A percentile compares a stretch with the other conserved stretches of the same genome.
Evolutionary conservation across 1,284 basidiomycete species (phyloP).

Genomic region (Marasmius oreades): DNA sequence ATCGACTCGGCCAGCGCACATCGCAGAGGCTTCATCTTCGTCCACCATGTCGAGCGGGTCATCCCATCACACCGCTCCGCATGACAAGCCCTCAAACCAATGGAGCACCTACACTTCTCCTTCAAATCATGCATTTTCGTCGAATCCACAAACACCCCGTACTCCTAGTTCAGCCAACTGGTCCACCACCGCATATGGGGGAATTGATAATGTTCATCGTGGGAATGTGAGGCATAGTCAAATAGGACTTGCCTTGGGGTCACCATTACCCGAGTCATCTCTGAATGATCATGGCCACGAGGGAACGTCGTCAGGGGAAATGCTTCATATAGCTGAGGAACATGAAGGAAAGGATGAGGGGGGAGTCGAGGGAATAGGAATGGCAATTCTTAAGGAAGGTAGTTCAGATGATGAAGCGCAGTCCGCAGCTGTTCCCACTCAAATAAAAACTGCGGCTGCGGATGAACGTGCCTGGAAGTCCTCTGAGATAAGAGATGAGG

Average conservation of each 20-base stretch:
- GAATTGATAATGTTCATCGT: not conserved
- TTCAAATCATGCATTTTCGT: not conserved
- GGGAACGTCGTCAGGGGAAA: not conserved
- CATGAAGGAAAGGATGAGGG: not conserved
- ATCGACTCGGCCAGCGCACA: not conserved
- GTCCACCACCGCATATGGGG: not conserved
- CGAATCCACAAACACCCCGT: not conserved
- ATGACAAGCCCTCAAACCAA: not conserved
- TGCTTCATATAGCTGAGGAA: not conserved
- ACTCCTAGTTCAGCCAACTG: not conserved
- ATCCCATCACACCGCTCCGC: not conserved
- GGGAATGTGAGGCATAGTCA: not conserved
- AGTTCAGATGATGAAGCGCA: not conserved
- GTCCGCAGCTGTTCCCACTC: not conserved
- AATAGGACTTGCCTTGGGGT: not conserved
- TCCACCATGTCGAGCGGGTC: not conserved
- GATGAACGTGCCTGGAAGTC: not conserved
- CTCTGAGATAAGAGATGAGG: not conserved
- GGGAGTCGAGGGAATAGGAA: not conserved
- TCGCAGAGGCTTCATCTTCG: not conserved
- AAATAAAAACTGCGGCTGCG: not conserved
- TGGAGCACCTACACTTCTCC: not conserved
- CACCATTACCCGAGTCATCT: not conserved
- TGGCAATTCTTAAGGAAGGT: not conserved
- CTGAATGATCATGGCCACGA: not conserved